Evolutionary conservation across 352 stramenopile species (phyloP), one percentile per base, ranked within the genome.

Genomic region (Stramenopiles sp.): DNA sequence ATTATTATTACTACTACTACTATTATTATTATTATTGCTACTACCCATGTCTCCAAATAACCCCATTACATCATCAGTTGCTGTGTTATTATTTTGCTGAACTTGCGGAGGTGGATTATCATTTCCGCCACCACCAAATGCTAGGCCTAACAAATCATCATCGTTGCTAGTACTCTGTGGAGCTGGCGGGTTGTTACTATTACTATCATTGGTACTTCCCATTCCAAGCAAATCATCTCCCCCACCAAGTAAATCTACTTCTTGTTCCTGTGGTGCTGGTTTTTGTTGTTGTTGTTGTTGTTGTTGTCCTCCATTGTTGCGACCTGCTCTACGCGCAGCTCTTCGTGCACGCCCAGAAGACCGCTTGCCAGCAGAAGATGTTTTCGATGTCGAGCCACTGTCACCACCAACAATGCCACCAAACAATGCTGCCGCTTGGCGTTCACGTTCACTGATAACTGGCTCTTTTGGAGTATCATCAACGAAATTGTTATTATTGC

Each of bases 341-440:
- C 29, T 29, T 6, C 63, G 30, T 80, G 86, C 85, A 30, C 79
- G 74, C 4, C 65, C 79, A 29, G 81, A 87, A 1, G 83, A 85
- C 30, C 85, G 85, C 31, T 84, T 85, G 0, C n/a, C 78, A n/a
- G 65, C 79, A 63, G 80, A 81, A 6, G 78, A 69, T 32, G 80
- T 33, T 1, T 78, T 80, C 4, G 85, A 82, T 6, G 82, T 63
- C 7, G 73, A 27, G 0, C 87, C 86, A 0, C 69, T 31, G 27
- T 31, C 79, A 53, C 86, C 90, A 69, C 90, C 90, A 6, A 87
- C 89, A 73, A 98, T 94, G 31, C 95, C 95, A 43, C 95, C 94
- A 84, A 99, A 99, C 74, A 98, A 89, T 6, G 93, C 93, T 7
- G 93, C 95, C 53, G 95, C 95, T 86, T 97, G 90, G 81, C 86